Evolutionary conservation across 768 basidiomycete genomes (phyloP).

Genomic region (Lentinula aciculospora): DNA sequence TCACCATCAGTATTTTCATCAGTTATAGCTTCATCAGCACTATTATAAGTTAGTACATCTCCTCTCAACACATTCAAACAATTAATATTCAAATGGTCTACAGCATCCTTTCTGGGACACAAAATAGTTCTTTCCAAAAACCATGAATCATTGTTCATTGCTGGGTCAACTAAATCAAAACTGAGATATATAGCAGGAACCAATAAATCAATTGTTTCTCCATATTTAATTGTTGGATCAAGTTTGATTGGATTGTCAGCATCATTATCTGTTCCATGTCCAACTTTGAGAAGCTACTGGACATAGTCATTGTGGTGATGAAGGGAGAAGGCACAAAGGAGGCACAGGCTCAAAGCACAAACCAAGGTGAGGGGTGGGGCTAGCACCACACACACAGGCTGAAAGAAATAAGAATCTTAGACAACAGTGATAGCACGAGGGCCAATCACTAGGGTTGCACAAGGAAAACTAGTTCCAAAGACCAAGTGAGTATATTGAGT

Average conservation of each 20-base stretch:
- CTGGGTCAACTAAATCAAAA: background rate
- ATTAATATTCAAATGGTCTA: background rate
- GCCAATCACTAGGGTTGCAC: no score
- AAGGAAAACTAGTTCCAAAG: no score
- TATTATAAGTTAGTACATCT: background rate
- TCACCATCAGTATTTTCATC: background rate
- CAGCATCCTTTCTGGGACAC: no score
- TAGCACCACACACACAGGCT: no score
- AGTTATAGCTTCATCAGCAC: background rate
- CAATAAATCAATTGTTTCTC: background rate
- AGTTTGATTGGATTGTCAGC: background rate
- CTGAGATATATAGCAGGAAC: background rate
- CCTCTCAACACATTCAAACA: background rate
- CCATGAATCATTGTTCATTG: background rate
- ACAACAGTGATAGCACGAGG: no score
- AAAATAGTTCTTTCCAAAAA: background rate
- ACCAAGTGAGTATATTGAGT: no score
- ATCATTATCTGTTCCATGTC: background rate
- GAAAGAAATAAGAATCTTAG: no score
- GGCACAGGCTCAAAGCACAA: no score
- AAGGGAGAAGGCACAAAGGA: no score
- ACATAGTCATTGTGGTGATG: background rate
- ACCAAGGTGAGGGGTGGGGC: no score
- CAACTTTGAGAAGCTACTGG: background rate
- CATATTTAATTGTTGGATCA: background rate